Evolutionary conservation across 148 eudicot species (phyloP).

Genomic region (Cornus controversa): DNA sequence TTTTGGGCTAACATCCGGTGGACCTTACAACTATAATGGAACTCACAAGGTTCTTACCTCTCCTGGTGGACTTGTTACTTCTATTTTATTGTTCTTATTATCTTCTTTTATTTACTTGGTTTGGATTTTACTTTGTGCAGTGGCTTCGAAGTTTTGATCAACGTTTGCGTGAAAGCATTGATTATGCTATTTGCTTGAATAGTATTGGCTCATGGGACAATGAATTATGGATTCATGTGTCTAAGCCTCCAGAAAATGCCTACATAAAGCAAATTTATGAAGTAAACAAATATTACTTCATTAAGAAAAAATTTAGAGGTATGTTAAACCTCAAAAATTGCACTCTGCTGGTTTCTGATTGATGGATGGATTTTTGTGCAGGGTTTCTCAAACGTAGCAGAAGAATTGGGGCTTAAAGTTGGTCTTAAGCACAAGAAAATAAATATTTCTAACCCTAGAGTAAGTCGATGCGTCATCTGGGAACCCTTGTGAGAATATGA

Average conservation of each 20-base stretch:
- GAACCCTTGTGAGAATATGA: not conserved
- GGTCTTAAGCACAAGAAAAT: constrained; percentile 98
- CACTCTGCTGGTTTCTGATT: constrained; percentile 14
- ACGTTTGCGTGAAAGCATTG: constrained; percentile 89
- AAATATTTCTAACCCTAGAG: constrained; percentile 92
- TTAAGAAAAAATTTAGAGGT: not conserved
- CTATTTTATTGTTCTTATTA: constrained; percentile 2
- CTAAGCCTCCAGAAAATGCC: constrained; percentile 98
- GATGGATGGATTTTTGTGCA: constrained; percentile 33
- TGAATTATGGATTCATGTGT: constrained; percentile 89
- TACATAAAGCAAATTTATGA: constrained; percentile 84
- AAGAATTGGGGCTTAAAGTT: constrained; percentile 71
- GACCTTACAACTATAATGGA: constrained; percentile 97
- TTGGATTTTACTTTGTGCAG: constrained; percentile 38
- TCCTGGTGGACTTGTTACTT: not conserved
- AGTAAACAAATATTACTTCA: constrained; percentile 33
- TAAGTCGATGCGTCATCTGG: constrained; percentile 33
- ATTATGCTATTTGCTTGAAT: constrained; percentile 93
- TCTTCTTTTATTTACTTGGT: constrained; percentile 3
- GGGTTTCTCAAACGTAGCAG: constrained; percentile 83
- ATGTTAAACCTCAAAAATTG: constrained; percentile 7
- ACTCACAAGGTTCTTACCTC: constrained; percentile 71
- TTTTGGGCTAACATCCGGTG: constrained; percentile 96
- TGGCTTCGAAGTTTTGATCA: constrained; percentile 98
- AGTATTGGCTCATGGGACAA: constrained; percentile 75